A percentile compares a stretch with the other conserved stretches of the same genome.
Evolutionary conservation across 2,329 filamentous ascomycete genomes (phyloP).

Genomic region (Davidsoniella virescens): DNA sequence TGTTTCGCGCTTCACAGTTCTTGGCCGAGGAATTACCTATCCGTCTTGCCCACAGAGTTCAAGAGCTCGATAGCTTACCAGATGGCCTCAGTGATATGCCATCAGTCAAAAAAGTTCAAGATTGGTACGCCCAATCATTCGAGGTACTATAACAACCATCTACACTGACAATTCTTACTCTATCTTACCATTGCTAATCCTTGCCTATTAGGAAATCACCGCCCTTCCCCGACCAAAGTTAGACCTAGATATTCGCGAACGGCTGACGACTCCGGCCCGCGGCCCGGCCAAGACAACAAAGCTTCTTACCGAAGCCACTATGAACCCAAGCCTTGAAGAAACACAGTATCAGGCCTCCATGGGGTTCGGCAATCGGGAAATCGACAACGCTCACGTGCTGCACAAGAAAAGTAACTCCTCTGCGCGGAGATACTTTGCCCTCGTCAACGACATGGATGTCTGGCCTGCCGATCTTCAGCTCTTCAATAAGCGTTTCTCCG

Average conservation of each 20-base stretch:
- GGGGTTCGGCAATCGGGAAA: conserved; percentile 29
- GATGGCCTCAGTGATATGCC: conserved; percentile 97
- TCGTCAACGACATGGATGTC: conserved; percentile 79
- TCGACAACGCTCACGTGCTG: conserved; percentile 30
- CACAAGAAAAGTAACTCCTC: conserved; percentile 32
- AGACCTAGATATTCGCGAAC: conserved; percentile 56
- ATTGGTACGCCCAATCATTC: conserved; percentile 99
- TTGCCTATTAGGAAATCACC: conserved; percentile 62
- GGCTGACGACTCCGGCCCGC: conserved; percentile 54
- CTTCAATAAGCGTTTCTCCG: conserved; percentile 82
- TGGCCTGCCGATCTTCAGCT: conserved; percentile 92
- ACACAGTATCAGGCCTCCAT: conserved; percentile 58
- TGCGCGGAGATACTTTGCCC: conserved; percentile 69
- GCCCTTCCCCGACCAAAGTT: conserved; percentile 64
- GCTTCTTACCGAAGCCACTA: conserved; percentile 65
- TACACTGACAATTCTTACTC: conserved; percentile 2
- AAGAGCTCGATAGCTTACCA: conserved; percentile 80
- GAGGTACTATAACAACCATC: conserved; percentile 45
- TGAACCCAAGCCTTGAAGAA: conserved; percentile 75
- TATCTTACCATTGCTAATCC: conserved; percentile 11
- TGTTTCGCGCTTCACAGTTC: conserved; percentile 96
- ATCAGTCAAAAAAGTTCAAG: conserved; percentile 83
- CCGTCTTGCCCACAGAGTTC: conserved; percentile 84
- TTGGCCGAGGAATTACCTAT: conserved; percentile 96
- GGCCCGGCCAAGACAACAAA: conserved; percentile 39